A percentile compares a stretch with the other conserved stretches of the same genome.
Evolutionary conservation across 139 green algal species (phyloP).

Genomic region (Dunaliella primolecta): DNA sequence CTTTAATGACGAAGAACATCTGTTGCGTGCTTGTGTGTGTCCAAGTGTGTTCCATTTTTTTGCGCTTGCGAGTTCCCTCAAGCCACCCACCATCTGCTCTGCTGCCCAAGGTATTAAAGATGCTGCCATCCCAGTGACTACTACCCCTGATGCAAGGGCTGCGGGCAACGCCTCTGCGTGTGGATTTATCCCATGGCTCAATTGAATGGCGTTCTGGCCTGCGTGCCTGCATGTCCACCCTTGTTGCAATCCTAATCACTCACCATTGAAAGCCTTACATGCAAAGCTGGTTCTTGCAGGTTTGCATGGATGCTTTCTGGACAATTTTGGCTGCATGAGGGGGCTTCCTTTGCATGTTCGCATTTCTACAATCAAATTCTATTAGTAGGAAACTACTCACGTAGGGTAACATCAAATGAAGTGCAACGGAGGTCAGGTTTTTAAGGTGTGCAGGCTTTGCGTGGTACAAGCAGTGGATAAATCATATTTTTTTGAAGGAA

Average conservation of each 20-base stretch:
- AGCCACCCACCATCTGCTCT: not conserved
- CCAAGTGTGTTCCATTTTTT: not conserved
- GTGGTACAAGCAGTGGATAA: not conserved
- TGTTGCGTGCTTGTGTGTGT: not conserved
- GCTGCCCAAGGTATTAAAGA: not conserved
- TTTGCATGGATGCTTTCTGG: not conserved
- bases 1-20: not conserved
- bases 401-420: no score
- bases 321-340: no score
- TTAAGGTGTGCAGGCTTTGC: no score
- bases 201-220: not conserved
- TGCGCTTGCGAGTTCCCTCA: not conserved
- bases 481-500: not conserved
- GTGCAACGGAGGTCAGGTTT: no score
- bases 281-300: not conserved
- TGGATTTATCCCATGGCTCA: not conserved
- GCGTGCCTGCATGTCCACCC: not conserved
- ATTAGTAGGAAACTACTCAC: no score
- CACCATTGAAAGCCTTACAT: not conserved
- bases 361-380: no score
- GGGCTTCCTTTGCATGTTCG: no score
- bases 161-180: not conserved
- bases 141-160: not conserved
- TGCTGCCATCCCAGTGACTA: not conserved
- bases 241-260: not conserved